A percentile compares a stretch with the other conserved stretches of the same genome.
Evolutionary conservation across 2,329 filamentous ascomycete genomes (phyloP).

Genomic region (Claviceps sp.): DNA sequence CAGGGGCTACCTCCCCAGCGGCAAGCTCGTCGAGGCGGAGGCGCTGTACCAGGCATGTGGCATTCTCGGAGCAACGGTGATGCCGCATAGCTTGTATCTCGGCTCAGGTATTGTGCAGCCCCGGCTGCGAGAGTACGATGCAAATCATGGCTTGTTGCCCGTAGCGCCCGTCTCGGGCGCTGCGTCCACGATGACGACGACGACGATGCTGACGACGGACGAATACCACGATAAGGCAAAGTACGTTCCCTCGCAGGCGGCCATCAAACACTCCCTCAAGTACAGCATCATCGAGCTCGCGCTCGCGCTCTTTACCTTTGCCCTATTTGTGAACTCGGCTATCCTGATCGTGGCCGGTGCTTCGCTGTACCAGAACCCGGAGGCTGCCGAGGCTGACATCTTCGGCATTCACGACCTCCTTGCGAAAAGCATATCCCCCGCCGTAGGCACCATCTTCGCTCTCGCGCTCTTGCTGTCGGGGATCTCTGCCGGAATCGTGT

Average conservation of each 20-base stretch:
- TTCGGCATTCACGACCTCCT: conserved; percentile 73
- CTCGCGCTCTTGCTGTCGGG: conserved; percentile 70
- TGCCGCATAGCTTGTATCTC: conserved; percentile 57
- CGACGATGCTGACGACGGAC: conserved; percentile 14
- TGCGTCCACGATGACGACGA: conserved; percentile 6
- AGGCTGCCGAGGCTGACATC: conserved; percentile 58
- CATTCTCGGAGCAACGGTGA: conserved; percentile 64
- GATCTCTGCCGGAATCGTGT: conserved; percentile 71
- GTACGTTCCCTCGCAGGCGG: conserved; percentile 57
- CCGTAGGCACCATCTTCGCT: conserved; percentile 73
- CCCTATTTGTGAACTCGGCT: conserved; percentile 70
- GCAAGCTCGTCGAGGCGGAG: conserved; percentile 40
- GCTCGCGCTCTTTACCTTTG: conserved; percentile 67
- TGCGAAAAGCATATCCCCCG: conserved; percentile 52
- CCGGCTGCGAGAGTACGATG: conserved; percentile 50
- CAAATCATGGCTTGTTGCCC: conserved; percentile 39
- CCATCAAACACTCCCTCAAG: conserved; percentile 62
- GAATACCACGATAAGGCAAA: conserved; percentile 33
- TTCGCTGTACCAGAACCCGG: conserved; percentile 50
- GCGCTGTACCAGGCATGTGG: conserved; percentile 60
- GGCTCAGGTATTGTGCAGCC: conserved; percentile 57
- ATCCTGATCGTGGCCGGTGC: conserved; percentile 75
- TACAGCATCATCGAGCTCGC: conserved; percentile 60
- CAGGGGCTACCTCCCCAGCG: conserved; percentile 50
- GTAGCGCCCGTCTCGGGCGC: conserved; percentile 12